Evolutionary conservation across 345 rosid species (phyloP), one percentile per base, ranked within the genome.

Genomic region (Camelina neglecta): DNA sequence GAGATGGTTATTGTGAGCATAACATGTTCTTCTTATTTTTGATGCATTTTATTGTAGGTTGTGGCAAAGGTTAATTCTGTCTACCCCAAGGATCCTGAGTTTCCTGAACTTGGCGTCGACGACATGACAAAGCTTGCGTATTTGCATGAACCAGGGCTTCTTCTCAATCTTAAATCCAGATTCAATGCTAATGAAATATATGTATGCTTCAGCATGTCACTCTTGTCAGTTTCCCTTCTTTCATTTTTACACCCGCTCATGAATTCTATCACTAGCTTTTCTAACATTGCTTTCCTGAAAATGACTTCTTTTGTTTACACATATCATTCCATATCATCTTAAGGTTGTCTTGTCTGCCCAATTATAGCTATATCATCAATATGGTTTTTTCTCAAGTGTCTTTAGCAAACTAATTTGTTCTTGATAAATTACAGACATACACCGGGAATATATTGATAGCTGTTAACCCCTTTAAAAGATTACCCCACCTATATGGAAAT

Each of bases 51-150:
- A 44, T 45, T 78, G 48, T 78, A 95, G 99, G 90, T 92, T 69
- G 82, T 81, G 72, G 86, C 81, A 56, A 90, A 92, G 75, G 84
- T 63, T 59, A 83, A 88, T 61, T 81, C 75, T 75, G 83, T 82
- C 48, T 82, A 89, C 75, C 91, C 91, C n/a, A 89, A 87, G 80
- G 99, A 95, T 82, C 80, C 96, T 8, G 98, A 92, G 81, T 88
- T 87, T 72, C 99, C 99, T 63, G 85, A 82, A 60, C 80, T 82
- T 41, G 99, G 99, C 2, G 90, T 92, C 77, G 99, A 95, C 64
- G 99, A 95, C 82, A 92, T 95, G 99, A 92, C 96, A 60, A 95
- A 83, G 86, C 87, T 95, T 67, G 89, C 99, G 44, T 90, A 95
- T 87, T 76, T 95, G 69, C 99, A 95, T 71, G 99, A 92, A 82